These are phyloP conservation scores for Aegle marmelos DNA, from an alignment of 345 rosid genomes.

Conservation along the genomic window DNA sequence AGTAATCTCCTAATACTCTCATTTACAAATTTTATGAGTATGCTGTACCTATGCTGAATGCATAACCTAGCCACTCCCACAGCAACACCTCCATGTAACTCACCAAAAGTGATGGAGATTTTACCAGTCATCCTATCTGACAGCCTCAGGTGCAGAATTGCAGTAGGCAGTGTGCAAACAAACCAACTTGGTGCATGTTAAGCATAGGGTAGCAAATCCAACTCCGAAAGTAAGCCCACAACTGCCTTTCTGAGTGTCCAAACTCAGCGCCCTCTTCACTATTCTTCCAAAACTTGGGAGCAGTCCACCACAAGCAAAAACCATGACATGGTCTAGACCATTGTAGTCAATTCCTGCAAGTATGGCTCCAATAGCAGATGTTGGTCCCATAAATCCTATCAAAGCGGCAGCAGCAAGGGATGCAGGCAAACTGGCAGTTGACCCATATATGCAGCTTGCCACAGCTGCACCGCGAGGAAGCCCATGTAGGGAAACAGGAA, in stretches of 20 bases:
- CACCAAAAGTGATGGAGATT: too few species aligned
- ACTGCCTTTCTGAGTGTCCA: slow-evolving; percentile 58
- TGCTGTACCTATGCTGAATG: background rate
- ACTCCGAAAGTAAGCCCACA: slow-evolving; percentile 66
- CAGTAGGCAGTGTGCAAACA: slow-evolving; percentile 98
- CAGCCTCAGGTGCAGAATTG: slow-evolving; percentile 98
- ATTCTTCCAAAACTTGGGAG: slow-evolving; percentile 69
- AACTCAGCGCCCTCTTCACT: slow-evolving; percentile 52
- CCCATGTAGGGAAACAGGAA: slow-evolving; percentile 93
- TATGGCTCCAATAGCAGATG: slow-evolving; percentile 87
- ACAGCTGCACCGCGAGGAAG: slow-evolving; percentile 97
- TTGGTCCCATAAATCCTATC: slow-evolving; percentile 87
- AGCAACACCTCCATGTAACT: background rate
- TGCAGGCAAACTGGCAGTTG: slow-evolving; percentile 91
- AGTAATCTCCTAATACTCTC: background rate
- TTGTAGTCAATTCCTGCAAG: slow-evolving; percentile 90
- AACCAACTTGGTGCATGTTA: slow-evolving; percentile 80
- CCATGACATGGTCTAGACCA: slow-evolving; percentile 93
- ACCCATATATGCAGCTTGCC: slow-evolving; percentile 92
- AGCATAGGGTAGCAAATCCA: slow-evolving; percentile 67
- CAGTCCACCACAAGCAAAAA: slow-evolving; percentile 86
- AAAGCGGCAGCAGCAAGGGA: slow-evolving; percentile 84
- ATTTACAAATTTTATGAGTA: slow-evolving; percentile 1
- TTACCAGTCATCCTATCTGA: slow-evolving; percentile 38
- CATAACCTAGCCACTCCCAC: background rate